Evolutionary conservation across 345 rosid genomes (phyloP).

Genomic region (Moringa oleifera): DNA sequence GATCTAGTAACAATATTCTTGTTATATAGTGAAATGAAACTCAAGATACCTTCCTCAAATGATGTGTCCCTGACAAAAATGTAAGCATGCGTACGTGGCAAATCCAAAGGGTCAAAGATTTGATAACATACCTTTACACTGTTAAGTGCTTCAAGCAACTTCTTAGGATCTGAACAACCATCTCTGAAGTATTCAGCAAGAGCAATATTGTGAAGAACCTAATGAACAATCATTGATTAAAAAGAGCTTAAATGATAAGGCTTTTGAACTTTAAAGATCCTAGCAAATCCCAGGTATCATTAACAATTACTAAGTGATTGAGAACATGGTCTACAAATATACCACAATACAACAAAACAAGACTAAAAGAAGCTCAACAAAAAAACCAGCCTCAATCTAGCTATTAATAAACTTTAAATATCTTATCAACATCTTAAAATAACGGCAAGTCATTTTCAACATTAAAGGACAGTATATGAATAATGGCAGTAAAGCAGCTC

Average conservation of each 20-base stretch:
- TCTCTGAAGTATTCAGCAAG: constrained; percentile 66
- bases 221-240: constrained; percentile 16
- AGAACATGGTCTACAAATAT: neutral
- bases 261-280: no score
- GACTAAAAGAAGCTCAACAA: neutral
- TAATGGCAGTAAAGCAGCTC: neutral
- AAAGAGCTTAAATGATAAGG: constrained; percentile 9
- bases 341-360: neutral
- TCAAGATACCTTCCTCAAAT: neutral
- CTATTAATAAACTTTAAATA: no score
- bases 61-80: neutral
- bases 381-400: neutral
- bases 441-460: neutral
- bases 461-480: neutral
- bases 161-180: constrained; percentile 71
- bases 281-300: neutral
- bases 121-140: constrained; percentile 53
- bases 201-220: constrained; percentile 94
- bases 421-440: no score
- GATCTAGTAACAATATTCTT: no score
- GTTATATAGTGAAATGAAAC: no score
- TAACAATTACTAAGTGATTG: neutral
- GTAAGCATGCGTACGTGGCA: neutral
- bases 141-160: constrained; percentile 64
- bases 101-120: neutral